Conservation (phyloP, 1,139 yeast genomes). For the Candida glucosophila region DNA sequence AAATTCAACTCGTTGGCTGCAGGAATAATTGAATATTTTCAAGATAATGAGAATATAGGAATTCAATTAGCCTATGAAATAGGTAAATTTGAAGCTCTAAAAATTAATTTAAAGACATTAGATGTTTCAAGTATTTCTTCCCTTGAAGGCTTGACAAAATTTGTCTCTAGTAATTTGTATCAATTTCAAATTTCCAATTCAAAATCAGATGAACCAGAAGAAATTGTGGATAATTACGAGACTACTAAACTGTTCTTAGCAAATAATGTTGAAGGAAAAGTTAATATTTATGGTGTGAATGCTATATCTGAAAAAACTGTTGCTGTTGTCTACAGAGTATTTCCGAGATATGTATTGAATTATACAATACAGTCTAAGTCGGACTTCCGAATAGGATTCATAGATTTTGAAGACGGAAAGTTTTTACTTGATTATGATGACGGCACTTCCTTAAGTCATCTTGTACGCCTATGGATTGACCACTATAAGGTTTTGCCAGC, state of each 20-base stretch:
- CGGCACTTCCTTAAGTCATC: conserved; percentile 10
- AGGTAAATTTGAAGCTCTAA: conserved; percentile 18
- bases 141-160: conserved; percentile 8
- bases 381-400: conserved; percentile 17
- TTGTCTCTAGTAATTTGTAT: conserved; percentile 14
- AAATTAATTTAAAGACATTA: conserved; percentile 4
- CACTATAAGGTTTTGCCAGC: conserved; percentile 5
- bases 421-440: too few species aligned
- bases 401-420: too few species aligned
- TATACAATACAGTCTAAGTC: conserved; percentile 21
- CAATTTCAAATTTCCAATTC: conserved; percentile 20
- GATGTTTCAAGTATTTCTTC: conserved; percentile 8
- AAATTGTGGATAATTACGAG: conserved; percentile 4
- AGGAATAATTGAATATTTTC: conserved; percentile 3
- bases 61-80: conserved; percentile 17
- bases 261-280: conserved; percentile 19
- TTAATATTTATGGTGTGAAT: conserved; percentile 18
- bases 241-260: conserved; percentile 12
- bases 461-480: conserved; percentile 13
- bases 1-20: conserved; percentile 3
- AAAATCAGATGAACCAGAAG: conserved; percentile 12
- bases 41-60: conserved; percentile 1
- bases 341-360: conserved; percentile 21
- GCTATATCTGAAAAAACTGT: conserved; percentile 14
- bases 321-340: conserved; percentile 17